Percentiles rank a stretch among this genome's conserved stretches.
Evolutionary conservation across 495 filamentous ascomycete species (phyloP).

Genomic region (Aspergillus taichungensis): DNA sequence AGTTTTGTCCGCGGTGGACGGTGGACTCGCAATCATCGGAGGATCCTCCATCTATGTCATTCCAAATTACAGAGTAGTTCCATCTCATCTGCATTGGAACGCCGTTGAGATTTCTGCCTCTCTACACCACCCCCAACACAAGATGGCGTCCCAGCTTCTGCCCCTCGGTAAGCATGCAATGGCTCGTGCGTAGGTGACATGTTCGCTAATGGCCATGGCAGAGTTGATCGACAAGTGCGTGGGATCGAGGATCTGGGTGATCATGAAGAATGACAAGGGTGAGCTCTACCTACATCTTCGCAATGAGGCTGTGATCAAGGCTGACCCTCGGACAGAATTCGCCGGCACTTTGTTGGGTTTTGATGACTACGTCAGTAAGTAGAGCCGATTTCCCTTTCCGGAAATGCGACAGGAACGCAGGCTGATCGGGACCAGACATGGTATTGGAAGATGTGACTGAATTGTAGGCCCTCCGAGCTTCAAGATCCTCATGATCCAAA

Average conservation of each 20-base stretch:
- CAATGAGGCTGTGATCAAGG: neutral
- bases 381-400: constrained; percentile 2
- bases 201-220: constrained; percentile 30
- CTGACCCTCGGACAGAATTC: constrained; percentile 59
- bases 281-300: constrained; percentile 4
- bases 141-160: constrained; percentile 73
- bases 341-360: constrained; percentile 88
- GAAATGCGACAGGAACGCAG: neutral
- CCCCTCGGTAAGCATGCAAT: constrained; percentile 51
- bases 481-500: neutral
- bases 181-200: neutral
- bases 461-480: constrained; percentile 56
- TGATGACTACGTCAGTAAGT: constrained; percentile 99
- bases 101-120: neutral
- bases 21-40: no score
- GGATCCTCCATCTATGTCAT: no score
- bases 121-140: neutral
- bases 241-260: constrained; percentile 93
- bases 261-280: constrained; percentile 99
- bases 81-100: neutral
- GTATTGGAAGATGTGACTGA: constrained; percentile 95
- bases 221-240: constrained; percentile 99
- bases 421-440: constrained; percentile 61
- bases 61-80: no score
- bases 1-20: no score